Percentiles rank a stretch among this genome's conserved stretches.
Evolutionary conservation across 805 yeast species (phyloP).

Genomic region (Ogataea ganodermae): DNA sequence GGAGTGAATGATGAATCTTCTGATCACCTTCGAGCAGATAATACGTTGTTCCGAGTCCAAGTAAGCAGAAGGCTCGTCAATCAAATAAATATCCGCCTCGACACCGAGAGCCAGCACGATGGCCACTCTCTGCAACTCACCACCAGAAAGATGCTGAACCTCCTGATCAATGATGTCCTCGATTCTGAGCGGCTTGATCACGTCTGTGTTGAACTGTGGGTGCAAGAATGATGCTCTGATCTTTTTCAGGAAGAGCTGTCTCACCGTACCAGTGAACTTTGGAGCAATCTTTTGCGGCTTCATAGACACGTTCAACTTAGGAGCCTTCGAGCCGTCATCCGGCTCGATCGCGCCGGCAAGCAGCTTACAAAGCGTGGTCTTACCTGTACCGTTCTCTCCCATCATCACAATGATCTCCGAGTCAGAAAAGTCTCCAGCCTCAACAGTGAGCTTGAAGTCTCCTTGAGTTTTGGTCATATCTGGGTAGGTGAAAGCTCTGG

Average conservation of each 20-base stretch:
- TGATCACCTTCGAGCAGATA: constrained; percentile 95
- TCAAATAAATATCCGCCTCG: constrained; percentile 93
- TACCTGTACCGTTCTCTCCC: constrained; percentile 99
- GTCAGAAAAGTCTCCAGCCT: constrained; percentile 89
- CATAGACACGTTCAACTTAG: constrained; percentile 91
- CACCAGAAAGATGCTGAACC: constrained; percentile 97
- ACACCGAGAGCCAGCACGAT: constrained; percentile 92
- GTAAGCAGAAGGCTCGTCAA: constrained; percentile 99
- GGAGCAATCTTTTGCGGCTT: constrained; percentile 99
- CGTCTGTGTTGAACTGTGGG: constrained; percentile 99
- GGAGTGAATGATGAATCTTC: constrained; percentile 93
- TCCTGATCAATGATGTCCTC: constrained; percentile 97
- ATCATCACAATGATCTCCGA: constrained; percentile 98
- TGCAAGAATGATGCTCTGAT: constrained; percentile 90
- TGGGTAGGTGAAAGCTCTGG: constrained; percentile 78
- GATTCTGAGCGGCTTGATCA: constrained; percentile 89
- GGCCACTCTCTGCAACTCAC: constrained; percentile 99
- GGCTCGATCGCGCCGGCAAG: constrained; percentile 92
- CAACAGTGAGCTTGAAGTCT: constrained; percentile 83
- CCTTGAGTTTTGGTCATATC: constrained; percentile 89
- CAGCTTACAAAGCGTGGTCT: constrained; percentile 94
- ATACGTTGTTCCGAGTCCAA: constrained; percentile 99
- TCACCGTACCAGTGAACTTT: constrained; percentile 96
- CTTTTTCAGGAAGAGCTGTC: constrained; percentile 95
- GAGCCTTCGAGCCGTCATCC: constrained; percentile 77